These are phyloP conservation scores for Rubia tinctorum DNA, from an alignment of 305 asterid genomes.

Conservation along the genomic window DNA sequence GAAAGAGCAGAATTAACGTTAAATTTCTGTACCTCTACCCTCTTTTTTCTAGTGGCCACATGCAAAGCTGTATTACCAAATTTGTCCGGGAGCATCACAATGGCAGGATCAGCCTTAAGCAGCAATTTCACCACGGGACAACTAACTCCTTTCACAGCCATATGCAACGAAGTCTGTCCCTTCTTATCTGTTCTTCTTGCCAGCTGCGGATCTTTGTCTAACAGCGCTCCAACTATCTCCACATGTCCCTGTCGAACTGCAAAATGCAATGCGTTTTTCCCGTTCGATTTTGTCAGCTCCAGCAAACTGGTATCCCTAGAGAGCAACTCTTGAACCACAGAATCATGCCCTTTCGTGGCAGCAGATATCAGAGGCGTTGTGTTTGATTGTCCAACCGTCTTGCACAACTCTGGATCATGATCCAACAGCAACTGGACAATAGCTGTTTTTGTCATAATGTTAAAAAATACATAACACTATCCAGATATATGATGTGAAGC, in stretches of 20 bases:
- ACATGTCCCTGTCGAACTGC: conserved; percentile 70
- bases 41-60: conserved; percentile 68
- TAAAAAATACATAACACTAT: neutral
- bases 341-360: conserved; percentile 58
- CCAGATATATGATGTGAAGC: no score
- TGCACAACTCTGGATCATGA: conserved; percentile 54
- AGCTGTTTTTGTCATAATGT: conserved; percentile 27
- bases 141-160: conserved; percentile 82
- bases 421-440: conserved; percentile 59
- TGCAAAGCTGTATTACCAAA: conserved; percentile 61
- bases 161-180: conserved; percentile 73
- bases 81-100: conserved; percentile 68
- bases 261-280: conserved; percentile 62
- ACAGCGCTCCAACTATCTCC: conserved; percentile 48
- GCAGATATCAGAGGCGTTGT: conserved; percentile 77
- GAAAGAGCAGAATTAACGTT: conserved; percentile 8
- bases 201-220: conserved; percentile 55
- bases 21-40: conserved; percentile 45
- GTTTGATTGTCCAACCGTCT: conserved; percentile 63
- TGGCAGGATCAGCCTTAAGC: conserved; percentile 62
- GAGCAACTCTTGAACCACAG: conserved; percentile 52
- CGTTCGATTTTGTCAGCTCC: conserved; percentile 64
- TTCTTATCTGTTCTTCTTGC: conserved; percentile 71
- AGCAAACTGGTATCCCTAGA: conserved; percentile 45
- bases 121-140: conserved; percentile 48